Percentiles rank a stretch among this genome's conserved stretches.
These are phyloP conservation scores for Candida sanyaensis DNA, from an alignment of 1,139 yeast genomes.

Conservation along the genomic window DNA sequence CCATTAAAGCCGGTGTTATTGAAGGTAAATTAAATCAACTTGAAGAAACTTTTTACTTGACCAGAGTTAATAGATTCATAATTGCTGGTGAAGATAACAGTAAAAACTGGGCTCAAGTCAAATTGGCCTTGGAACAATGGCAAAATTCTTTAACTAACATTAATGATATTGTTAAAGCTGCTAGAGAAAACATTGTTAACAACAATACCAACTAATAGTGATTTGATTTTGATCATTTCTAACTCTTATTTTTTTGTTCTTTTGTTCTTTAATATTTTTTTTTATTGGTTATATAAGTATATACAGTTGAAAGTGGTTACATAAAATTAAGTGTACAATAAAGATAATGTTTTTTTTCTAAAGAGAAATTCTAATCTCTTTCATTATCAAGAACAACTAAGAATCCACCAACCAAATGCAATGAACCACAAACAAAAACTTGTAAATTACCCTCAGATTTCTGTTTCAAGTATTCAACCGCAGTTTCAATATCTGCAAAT, in stretches of 20 bases:
- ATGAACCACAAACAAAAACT: conserved; percentile 91
- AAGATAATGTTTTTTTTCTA: background rate
- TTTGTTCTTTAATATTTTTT: too few relatives aligned
- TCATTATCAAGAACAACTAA: conserved; percentile 74
- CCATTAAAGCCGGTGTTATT: conserved; percentile 46
- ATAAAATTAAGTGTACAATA: background rate
- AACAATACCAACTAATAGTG: conserved; percentile 12
- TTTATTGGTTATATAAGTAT: too few relatives aligned
- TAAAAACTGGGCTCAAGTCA: conserved; percentile 41
- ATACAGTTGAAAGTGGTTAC: background rate
- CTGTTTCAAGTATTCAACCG: conserved; percentile 54
- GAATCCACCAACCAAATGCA: conserved; percentile 93
- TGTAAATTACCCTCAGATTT: conserved; percentile 45
- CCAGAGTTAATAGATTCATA: conserved; percentile 45
- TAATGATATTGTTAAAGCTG: conserved; percentile 43
- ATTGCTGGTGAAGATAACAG: conserved; percentile 40
- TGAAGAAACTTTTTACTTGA: conserved; percentile 43
- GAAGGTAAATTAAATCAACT: conserved; percentile 53
- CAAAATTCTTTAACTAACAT: conserved; percentile 42
- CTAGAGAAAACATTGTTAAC: conserved; percentile 48
- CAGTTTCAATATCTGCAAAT: conserved; percentile 74
- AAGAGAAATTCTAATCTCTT: conserved; percentile 21
- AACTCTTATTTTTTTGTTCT: too few relatives aligned
- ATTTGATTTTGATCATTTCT: too few relatives aligned
- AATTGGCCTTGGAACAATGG: conserved; percentile 41